Percentiles rank a stretch among this genome's conserved stretches.
These are phyloP conservation scores for Dioscorea cayenensis DNA, from an alignment of 116 monocot species.

Conservation along the genomic window DNA sequence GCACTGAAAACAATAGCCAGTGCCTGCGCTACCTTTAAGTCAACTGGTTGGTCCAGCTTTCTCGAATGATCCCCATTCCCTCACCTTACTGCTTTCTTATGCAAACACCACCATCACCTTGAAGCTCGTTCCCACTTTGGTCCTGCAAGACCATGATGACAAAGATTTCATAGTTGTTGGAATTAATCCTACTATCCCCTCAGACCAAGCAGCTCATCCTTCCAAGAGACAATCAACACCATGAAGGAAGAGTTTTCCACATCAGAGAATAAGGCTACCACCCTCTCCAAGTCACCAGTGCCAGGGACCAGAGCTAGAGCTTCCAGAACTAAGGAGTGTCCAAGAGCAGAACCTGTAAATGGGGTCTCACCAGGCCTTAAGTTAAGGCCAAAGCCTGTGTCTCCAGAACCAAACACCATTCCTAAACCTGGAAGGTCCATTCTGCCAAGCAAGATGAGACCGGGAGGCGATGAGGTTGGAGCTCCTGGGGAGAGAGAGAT, in stretches of 20 bases:
- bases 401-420: conserved; percentile 11
- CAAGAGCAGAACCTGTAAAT: conserved; percentile 16
- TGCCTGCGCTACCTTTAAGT: neutral
- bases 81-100: neutral
- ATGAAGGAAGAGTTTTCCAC: conserved; percentile 52
- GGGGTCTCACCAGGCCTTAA: conserved; percentile 11
- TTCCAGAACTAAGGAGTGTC: conserved; percentile 28
- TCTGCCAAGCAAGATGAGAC: conserved; percentile 15
- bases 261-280: conserved; percentile 17
- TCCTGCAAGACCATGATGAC: neutral
- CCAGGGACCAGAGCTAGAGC: conserved; percentile 15
- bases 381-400: conserved; percentile 19
- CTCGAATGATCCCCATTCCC: neutral
- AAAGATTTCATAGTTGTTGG: neutral
- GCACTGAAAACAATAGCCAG: neutral
- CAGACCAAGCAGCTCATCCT: too few species aligned
- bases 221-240: conserved; percentile 6
- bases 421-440: conserved; percentile 26
- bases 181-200: too few species aligned
- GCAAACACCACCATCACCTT: neutral
- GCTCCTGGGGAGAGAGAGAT: conserved; percentile 8
- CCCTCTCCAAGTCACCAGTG: conserved; percentile 2
- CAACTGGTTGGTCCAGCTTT: neutral
- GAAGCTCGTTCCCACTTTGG: neutral
- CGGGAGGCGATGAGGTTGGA: conserved; percentile 5